A percentile compares a stretch with the other conserved stretches of the same genome.
phyloP scores from a whole-genome alignment of 768 basidiomycete genomes.

The Lactarius sanguifluus region DNA sequence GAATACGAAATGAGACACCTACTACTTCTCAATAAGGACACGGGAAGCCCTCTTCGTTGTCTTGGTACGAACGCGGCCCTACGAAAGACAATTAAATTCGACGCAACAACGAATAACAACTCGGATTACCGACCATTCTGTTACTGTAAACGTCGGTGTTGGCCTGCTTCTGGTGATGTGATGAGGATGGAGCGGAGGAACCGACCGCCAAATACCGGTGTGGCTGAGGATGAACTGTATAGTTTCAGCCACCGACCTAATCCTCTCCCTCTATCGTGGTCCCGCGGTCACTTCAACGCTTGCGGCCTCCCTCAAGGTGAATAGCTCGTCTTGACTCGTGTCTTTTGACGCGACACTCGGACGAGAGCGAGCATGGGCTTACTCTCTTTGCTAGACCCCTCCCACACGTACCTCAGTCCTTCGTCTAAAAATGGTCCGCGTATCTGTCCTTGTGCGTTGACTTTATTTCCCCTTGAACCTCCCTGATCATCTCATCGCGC shows the following conservation, averaged over 20 bases:
- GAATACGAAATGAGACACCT: conserved; percentile 38
- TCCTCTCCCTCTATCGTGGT: not conserved
- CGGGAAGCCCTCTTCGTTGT: conserved; percentile 99
- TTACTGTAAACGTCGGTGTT: conserved; percentile 21
- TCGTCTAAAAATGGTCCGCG: conserved; percentile 72
- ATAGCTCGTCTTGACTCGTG: conserved; percentile 70
- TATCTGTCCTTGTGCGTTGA: conserved; percentile 68
- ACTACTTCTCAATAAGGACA: conserved; percentile 99
- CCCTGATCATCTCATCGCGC: not conserved
- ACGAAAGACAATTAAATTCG: conserved; percentile 12
- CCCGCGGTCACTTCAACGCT: conserved; percentile 22
- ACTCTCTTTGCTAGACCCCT: conserved; percentile 32
- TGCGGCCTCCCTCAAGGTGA: conserved; percentile 47
- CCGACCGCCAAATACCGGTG: conserved; percentile 34
- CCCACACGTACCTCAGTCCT: conserved; percentile 18
- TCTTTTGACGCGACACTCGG: conserved; percentile 82
- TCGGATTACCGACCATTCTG: conserved; percentile 50
- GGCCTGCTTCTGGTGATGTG: conserved; percentile 20
- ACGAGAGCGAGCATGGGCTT: conserved; percentile 57
- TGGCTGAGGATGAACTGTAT: conserved; percentile 40
- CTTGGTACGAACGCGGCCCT: conserved; percentile 99
- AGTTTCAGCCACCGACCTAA: conserved; percentile 31
- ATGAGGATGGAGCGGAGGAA: conserved; percentile 23
- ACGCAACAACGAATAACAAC: not conserved
- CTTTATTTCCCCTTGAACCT: not conserved